Evolutionary conservation across 2,329 filamentous ascomycete species (phyloP).

Genomic region (Grosmannia serpens): DNA sequence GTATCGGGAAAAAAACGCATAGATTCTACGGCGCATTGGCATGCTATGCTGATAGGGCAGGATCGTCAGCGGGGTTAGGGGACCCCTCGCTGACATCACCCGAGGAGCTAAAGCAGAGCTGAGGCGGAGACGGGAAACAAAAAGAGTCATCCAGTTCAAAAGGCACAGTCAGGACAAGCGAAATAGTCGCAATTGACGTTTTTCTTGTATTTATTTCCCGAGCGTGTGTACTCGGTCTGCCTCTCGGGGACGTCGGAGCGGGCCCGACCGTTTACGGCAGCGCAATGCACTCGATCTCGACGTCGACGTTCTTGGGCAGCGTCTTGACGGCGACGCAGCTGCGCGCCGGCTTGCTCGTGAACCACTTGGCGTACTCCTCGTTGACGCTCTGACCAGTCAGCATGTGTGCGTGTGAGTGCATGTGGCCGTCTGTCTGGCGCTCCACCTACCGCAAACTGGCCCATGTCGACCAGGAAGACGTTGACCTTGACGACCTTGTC

Average conservation of each 20-base stretch:
- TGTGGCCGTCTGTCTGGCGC: not conserved
- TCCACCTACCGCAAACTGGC: slow-evolving; percentile 57
- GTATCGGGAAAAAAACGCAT: no score
- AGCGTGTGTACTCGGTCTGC: not conserved
- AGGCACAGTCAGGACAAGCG: not conserved
- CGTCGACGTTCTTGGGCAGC: slow-evolving; percentile 72
- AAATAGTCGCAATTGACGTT: not conserved
- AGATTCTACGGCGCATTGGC: not conserved
- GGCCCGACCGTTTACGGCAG: slow-evolving; percentile 33
- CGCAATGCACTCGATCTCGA: slow-evolving; percentile 87
- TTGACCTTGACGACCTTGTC: slow-evolving; percentile 80
- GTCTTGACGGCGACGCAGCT: slow-evolving; percentile 86
- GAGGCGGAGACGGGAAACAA: not conserved
- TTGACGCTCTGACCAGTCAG: slow-evolving; percentile 53
- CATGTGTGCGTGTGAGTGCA: not conserved
- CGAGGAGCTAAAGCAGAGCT: not conserved
- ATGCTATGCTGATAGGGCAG: not conserved
- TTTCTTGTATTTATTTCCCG: not conserved
- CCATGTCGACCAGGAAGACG: slow-evolving; percentile 89
- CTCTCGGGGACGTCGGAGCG: not conserved
- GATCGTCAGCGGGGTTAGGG: not conserved
- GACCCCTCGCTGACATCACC: not conserved
- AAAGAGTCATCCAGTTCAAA: not conserved
- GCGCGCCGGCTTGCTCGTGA: slow-evolving; percentile 72
- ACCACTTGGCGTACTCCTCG: slow-evolving; percentile 72